Evolutionary conservation across 78 protist species (phyloP).

Genomic region (Planoprotostelium fungivorum): DNA sequence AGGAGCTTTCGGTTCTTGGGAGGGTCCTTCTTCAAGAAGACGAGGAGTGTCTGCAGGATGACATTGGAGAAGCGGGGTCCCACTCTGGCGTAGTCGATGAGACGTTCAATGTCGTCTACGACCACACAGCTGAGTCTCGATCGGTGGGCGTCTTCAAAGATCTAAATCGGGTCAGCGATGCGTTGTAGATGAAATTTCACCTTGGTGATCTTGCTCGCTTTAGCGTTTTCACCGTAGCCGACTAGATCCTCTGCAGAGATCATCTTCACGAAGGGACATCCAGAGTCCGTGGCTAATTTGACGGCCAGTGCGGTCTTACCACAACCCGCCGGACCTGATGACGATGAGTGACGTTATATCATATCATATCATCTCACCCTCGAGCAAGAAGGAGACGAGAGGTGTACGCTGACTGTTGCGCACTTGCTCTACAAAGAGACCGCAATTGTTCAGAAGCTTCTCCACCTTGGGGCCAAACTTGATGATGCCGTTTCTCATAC

Average conservation of each 20-base stretch:
- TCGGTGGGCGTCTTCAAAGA: constrained; percentile 96
- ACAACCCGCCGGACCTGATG: constrained; percentile 56
- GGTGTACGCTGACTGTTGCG: constrained; percentile 62
- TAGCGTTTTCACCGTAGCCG: constrained; percentile 73
- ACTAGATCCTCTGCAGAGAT: constrained; percentile 81
- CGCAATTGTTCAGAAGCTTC: constrained; percentile 38
- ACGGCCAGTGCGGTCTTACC: constrained; percentile 97
- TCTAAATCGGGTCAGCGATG: constrained; percentile 1
- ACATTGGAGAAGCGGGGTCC: constrained; percentile 97
- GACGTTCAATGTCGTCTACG: constrained; percentile 94
- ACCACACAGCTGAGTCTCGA: constrained; percentile 87
- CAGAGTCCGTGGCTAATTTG: constrained; percentile 70
- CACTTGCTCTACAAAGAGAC: constrained; percentile 64
- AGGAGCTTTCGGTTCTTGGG: constrained; percentile 84
- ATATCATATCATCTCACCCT: constrained; percentile 37
- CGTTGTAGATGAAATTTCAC: neutral
- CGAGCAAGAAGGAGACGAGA: constrained; percentile 76
- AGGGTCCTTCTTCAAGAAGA: constrained; percentile 75
- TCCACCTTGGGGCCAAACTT: constrained; percentile 55
- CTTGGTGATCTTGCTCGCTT: constrained; percentile 62
- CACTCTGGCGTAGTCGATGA: constrained; percentile 87
- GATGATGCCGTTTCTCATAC: constrained; percentile 75
- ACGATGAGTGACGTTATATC: neutral
- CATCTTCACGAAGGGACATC: constrained; percentile 89
- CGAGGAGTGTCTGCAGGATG: constrained; percentile 89